Evolutionary conservation across 306 rosid genomes (phyloP).

Genomic region (Canavalia ensiformis): DNA sequence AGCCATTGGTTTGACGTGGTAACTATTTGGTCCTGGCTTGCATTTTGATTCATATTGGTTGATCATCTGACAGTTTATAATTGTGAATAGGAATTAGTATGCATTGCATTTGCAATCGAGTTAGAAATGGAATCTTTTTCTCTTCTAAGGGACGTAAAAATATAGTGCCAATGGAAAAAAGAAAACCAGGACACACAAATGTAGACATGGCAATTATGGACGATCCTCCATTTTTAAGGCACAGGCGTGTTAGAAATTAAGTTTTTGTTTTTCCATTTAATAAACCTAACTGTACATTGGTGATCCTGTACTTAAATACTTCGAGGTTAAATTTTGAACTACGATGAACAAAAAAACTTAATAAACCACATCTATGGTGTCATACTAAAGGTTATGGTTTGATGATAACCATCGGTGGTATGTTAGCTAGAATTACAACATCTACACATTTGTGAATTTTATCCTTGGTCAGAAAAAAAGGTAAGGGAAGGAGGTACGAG

Average conservation of each 20-base stretch:
- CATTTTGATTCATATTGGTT: slow-evolving; percentile 38
- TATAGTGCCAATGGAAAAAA: background rate
- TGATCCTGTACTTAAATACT: background rate
- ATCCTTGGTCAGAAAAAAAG: background rate
- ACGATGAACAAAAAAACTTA: background rate
- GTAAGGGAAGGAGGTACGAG: background rate
- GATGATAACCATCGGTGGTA: background rate
- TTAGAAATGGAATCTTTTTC: slow-evolving; percentile 28
- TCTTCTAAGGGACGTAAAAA: background rate
- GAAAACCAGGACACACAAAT: background rate
- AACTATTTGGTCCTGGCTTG: slow-evolving; percentile 43
- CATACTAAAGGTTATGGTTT: background rate
- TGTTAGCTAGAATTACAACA: background rate
- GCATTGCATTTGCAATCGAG: slow-evolving; percentile 30
- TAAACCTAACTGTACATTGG: background rate
- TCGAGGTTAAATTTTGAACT: slow-evolving; percentile 24
- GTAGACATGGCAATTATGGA: slow-evolving; percentile 14
- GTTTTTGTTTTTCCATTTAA: background rate
- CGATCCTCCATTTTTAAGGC: background rate
- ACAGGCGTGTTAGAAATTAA: background rate
- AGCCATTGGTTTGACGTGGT: slow-evolving; percentile 79
- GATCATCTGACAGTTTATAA: background rate
- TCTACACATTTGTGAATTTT: background rate
- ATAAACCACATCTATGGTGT: background rate
- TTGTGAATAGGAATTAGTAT: slow-evolving; percentile 19